Conservation (phyloP, 2,329 filamentous ascomycete species). For the Hypoxylon sp. region DNA sequence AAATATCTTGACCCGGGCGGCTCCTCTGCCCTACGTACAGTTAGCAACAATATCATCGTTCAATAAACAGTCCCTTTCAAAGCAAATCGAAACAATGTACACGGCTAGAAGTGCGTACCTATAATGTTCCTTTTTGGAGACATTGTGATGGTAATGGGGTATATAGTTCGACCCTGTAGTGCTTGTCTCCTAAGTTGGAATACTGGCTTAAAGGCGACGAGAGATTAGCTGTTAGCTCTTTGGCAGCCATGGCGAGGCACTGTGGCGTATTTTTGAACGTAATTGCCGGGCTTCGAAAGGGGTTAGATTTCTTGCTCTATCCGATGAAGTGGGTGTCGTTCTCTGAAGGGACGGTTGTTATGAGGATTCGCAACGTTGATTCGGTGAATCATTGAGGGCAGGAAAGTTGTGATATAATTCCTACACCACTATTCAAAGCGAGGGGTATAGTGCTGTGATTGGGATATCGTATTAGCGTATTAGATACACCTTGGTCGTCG, state of each 20-base stretch:
- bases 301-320: not conserved
- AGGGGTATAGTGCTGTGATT: not conserved
- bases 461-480: not conserved
- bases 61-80: not conserved
- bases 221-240: not conserved
- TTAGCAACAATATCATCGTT: slow-evolving; percentile 5
- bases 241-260: not conserved
- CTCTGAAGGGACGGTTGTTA: not conserved
- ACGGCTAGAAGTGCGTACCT: not conserved
- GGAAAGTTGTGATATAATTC: not conserved
- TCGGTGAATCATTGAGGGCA: not conserved
- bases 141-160: not conserved
- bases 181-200: not conserved
- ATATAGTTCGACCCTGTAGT: not conserved
- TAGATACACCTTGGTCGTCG: not conserved
- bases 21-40: not conserved
- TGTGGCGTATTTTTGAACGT: not conserved
- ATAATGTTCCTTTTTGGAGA: not conserved
- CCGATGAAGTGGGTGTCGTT: not conserved
- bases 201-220: not conserved
- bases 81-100: not conserved
- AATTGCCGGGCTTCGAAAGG: not conserved
- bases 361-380: not conserved
- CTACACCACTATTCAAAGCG: not conserved
- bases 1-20: not conserved